phyloP scores from a whole-genome alignment of 2,329 filamentous ascomycete genomes.

The Colletotrichum salicis region DNA sequence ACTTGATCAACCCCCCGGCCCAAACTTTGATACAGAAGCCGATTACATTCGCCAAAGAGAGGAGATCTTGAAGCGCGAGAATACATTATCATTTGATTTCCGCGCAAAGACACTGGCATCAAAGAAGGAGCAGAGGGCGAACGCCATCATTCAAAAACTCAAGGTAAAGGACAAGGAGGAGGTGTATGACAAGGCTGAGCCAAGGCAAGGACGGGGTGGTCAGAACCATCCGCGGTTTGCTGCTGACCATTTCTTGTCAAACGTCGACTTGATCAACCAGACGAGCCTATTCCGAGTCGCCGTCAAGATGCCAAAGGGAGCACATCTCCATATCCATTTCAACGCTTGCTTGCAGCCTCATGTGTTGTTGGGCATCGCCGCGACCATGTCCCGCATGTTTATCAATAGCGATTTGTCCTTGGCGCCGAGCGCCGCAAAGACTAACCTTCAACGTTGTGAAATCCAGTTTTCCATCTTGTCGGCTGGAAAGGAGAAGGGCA shows the following conservation, averaged over 20 bases:
- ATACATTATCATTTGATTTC: conserved; percentile 53
- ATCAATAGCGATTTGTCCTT: conserved; percentile 70
- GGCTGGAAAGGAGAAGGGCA: conserved; percentile 46
- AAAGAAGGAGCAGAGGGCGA: conserved; percentile 48
- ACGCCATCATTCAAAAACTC: conserved; percentile 53
- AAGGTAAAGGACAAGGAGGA: conserved; percentile 47
- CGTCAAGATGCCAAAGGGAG: conserved; percentile 73
- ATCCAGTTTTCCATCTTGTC: conserved; percentile 66
- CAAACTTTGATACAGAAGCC: background rate
- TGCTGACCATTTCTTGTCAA: conserved; percentile 69
- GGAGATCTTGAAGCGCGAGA: conserved; percentile 46
- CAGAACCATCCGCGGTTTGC: conserved; percentile 58
- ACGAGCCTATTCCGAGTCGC: conserved; percentile 69
- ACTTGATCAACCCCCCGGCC: conserved; percentile 10
- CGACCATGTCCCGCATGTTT: conserved; percentile 72
- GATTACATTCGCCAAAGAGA: conserved; percentile 47
- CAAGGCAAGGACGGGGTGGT: conserved; percentile 50
- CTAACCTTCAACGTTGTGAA: conserved; percentile 56
- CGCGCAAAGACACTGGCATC: conserved; percentile 46
- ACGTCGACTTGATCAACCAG: conserved; percentile 61
- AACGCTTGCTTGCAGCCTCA: conserved; percentile 76
- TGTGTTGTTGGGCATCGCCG: conserved; percentile 66
- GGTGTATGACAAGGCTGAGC: conserved; percentile 48
- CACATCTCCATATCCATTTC: conserved; percentile 80
- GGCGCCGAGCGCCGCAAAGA: conserved; percentile 31